A percentile compares a stretch with the other conserved stretches of the same genome.
phyloP scores from a whole-genome alignment of 176 grass and related monocot species.

The Cymbopogon citratus region DNA sequence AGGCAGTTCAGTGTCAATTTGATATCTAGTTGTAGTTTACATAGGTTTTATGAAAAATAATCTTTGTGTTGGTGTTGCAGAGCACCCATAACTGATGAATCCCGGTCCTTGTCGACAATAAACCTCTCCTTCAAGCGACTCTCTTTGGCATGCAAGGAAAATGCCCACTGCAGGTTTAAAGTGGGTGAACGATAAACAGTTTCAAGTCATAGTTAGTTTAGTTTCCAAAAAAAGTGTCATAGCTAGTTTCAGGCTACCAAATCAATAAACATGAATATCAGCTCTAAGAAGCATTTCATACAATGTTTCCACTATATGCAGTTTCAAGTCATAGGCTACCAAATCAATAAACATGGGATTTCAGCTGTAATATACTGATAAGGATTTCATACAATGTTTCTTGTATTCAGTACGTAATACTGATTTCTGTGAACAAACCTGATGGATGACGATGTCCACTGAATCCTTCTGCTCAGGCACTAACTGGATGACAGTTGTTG shows the following conservation, averaged over 20 bases:
- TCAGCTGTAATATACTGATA: background rate
- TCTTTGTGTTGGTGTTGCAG: no score
- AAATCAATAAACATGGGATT: no score
- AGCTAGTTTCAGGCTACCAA: background rate
- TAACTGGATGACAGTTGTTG: background rate
- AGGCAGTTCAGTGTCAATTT: background rate
- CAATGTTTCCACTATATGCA: background rate
- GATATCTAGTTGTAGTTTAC: no score
- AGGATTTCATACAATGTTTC: conserved; percentile 9
- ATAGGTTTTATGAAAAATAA: background rate
- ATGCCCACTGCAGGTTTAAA: no score
- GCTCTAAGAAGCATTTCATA: background rate
- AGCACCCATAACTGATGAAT: no score
- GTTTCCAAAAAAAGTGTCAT: no score
- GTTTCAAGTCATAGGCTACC: no score
- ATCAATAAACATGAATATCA: background rate
- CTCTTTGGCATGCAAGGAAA: no score
- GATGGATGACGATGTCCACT: background rate
- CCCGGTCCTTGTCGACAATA: no score
- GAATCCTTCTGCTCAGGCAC: background rate
- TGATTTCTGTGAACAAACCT: conserved; percentile 22
- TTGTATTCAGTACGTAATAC: background rate
- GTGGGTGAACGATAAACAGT: no score
- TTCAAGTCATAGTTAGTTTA: no score
- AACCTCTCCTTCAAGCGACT: no score